phyloP scores from a whole-genome alignment of 2,329 filamentous ascomycete species.

The Spiromastix sp. region DNA sequence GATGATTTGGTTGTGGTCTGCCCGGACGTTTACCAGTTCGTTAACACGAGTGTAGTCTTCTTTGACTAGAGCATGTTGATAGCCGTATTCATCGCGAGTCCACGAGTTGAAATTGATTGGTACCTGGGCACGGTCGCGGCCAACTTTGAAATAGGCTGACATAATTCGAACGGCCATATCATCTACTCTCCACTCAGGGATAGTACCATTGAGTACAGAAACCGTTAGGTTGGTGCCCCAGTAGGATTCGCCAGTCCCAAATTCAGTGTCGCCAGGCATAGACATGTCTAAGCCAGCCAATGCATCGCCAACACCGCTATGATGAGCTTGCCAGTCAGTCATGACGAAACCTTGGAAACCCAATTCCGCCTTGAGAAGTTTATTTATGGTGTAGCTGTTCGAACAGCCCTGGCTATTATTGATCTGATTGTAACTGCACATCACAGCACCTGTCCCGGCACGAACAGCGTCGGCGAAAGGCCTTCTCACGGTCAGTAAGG shows the following conservation, averaged over 20 bases:
- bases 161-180: slow-evolving; percentile 83
- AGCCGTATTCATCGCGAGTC: slow-evolving; percentile 66
- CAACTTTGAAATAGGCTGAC: slow-evolving; percentile 55
- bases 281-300: slow-evolving; percentile 68
- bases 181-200: slow-evolving; percentile 78
- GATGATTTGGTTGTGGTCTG: slow-evolving; percentile 61
- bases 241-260: slow-evolving; percentile 61
- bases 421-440: slow-evolving; percentile 66
- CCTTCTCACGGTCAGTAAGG: slow-evolving; percentile 22
- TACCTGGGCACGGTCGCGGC: slow-evolving; percentile 40
- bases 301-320: slow-evolving; percentile 56
- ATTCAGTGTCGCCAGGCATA: slow-evolving; percentile 73
- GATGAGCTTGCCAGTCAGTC: slow-evolving; percentile 68
- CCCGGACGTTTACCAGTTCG: slow-evolving; percentile 73
- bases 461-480: slow-evolving; percentile 60
- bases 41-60: slow-evolving; percentile 61
- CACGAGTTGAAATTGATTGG: slow-evolving; percentile 81
- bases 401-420: slow-evolving; percentile 60
- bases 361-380: slow-evolving; percentile 58
- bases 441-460: slow-evolving; percentile 54
- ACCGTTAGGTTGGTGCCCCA: slow-evolving; percentile 85
- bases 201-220: slow-evolving; percentile 77
- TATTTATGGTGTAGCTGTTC: slow-evolving; percentile 51
- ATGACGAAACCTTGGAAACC: slow-evolving; percentile 65
- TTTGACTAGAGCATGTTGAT: slow-evolving; percentile 52